Percentiles rank a stretch among this genome's conserved stretches.
These are phyloP conservation scores for Aspergillus versicolor DNA, from an alignment of 2,329 filamentous ascomycete species.

Conservation along the genomic window DNA sequence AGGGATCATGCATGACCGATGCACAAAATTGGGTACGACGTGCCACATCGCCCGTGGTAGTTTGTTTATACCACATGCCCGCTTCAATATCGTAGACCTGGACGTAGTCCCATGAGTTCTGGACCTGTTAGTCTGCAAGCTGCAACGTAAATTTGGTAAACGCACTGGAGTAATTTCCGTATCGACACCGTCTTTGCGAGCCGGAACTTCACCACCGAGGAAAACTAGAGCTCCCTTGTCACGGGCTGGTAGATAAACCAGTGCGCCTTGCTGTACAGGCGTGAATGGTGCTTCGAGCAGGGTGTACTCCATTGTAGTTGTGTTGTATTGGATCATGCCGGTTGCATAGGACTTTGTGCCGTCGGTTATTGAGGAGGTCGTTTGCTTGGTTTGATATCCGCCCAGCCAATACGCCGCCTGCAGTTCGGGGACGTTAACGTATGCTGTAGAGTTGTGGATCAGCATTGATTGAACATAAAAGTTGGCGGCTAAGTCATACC, in stretches of 20 bases:
- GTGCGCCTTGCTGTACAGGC: conserved; percentile 13
- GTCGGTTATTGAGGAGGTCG: conserved; percentile 15
- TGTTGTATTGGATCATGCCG: conserved; percentile 16
- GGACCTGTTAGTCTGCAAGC: not conserved
- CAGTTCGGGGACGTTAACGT: conserved; percentile 10
- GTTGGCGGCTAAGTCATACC: not conserved
- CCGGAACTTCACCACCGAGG: conserved; percentile 19
- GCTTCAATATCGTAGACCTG: conserved; percentile 17
- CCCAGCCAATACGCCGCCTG: conserved; percentile 16
- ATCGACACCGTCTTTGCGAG: conserved; percentile 12
- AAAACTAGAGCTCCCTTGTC: conserved; percentile 14
- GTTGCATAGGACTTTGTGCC: conserved; percentile 7
- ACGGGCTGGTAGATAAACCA: conserved; percentile 14
- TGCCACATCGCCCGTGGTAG: conserved; percentile 14
- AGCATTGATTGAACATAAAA: not conserved
- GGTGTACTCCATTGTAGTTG: conserved; percentile 11
- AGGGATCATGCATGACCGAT: conserved; percentile 13
- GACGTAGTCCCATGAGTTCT: conserved; percentile 17
- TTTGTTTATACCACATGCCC: conserved; percentile 19
- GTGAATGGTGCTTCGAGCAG: conserved; percentile 10
- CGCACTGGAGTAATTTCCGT: conserved; percentile 11
- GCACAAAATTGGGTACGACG: conserved; percentile 19
- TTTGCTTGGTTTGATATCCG: conserved; percentile 13
- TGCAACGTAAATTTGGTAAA: not conserved
- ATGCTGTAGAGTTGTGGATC: not conserved